These are phyloP conservation scores for Pneumocystis canis DNA, from an alignment of 1,139 yeast species.

Conservation along the genomic window DNA sequence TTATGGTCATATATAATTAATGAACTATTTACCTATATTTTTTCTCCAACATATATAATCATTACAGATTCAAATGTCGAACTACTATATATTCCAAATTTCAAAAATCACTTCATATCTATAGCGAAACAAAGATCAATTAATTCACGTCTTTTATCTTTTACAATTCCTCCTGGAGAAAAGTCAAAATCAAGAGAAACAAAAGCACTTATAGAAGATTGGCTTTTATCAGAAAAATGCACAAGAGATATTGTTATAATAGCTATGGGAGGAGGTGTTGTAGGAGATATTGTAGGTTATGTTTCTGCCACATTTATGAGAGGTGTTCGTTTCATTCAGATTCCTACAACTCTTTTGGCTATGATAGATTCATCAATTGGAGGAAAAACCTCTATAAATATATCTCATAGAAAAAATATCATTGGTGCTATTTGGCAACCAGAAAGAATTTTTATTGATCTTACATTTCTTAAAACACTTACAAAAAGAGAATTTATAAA, in stretches of 20 bases:
- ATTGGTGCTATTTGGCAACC: conserved; percentile 99
- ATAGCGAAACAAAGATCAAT: conserved; percentile 21
- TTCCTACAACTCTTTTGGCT: conserved; percentile 84
- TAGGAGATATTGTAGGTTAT: conserved; percentile 98
- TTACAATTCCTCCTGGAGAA: conserved; percentile 84
- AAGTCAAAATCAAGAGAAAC: conserved; percentile 75
- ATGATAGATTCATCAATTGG: conserved; percentile 99
- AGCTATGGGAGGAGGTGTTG: conserved; percentile 93
- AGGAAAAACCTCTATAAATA: conserved; percentile 96
- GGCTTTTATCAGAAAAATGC: conserved; percentile 68
- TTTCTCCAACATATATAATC: conserved; percentile 82
- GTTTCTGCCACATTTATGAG: conserved; percentile 99
- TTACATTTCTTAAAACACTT: conserved; percentile 70
- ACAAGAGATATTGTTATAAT: conserved; percentile 89
- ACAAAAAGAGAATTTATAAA: conserved; percentile 91
- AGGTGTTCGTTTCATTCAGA: conserved; percentile 86
- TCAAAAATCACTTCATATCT: conserved; percentile 18
- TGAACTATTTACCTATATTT: conserved; percentile 46
- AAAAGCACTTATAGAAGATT: conserved; percentile 89
- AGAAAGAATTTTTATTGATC: conserved; percentile 70
- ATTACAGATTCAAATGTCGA: conserved; percentile 70
- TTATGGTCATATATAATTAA: conserved; percentile 62
- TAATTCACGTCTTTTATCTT: conserved; percentile 52
- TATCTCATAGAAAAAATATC: conserved; percentile 92
- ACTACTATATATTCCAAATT: conserved; percentile 25